These are phyloP conservation scores for Pseudofabraea citricarpa DNA, from an alignment of 2,329 filamentous ascomycete species.

Conservation along the genomic window DNA sequence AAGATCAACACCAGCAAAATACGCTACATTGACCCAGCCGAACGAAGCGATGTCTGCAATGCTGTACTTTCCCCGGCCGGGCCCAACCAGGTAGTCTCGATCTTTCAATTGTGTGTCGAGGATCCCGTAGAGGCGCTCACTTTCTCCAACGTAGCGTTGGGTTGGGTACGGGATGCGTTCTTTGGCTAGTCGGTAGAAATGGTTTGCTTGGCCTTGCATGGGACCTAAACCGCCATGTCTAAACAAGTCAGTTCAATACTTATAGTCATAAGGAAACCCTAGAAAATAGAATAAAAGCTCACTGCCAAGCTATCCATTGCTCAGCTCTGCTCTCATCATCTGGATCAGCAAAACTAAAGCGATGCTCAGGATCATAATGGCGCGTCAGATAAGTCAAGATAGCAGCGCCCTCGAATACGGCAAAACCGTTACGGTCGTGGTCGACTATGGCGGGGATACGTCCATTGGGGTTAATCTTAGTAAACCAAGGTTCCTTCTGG, in stretches of 20 bases:
- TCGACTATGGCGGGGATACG: slow-evolving; percentile 63
- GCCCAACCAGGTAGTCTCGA: slow-evolving; percentile 50
- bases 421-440: slow-evolving; percentile 55
- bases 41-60: slow-evolving; percentile 70
- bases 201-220: slow-evolving; percentile 69
- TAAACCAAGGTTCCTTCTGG: slow-evolving; percentile 65
- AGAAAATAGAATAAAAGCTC: slow-evolving; percentile 5
- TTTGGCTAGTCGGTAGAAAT: slow-evolving; percentile 64
- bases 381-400: slow-evolving; percentile 71
- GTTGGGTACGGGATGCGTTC: slow-evolving; percentile 67
- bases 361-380: slow-evolving; percentile 66
- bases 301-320: slow-evolving; percentile 64
- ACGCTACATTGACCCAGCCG: slow-evolving; percentile 60
- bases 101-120: slow-evolving; percentile 59
- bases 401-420: slow-evolving; percentile 70
- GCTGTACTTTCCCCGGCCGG: slow-evolving; percentile 49
- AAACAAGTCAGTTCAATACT: neutral
- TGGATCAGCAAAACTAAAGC: slow-evolving; percentile 55
- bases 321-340: slow-evolving; percentile 41
- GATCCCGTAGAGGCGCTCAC: slow-evolving; percentile 67
- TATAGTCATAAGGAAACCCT: neutral
- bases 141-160: slow-evolving; percentile 72
- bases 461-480: slow-evolving; percentile 57
- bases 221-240: slow-evolving; percentile 67
- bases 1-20: slow-evolving; percentile 59